A percentile compares a stretch with the other conserved stretches of the same genome.
phyloP scores from a whole-genome alignment of 108 stramenopile species.

The Conticribra weissflogii region DNA sequence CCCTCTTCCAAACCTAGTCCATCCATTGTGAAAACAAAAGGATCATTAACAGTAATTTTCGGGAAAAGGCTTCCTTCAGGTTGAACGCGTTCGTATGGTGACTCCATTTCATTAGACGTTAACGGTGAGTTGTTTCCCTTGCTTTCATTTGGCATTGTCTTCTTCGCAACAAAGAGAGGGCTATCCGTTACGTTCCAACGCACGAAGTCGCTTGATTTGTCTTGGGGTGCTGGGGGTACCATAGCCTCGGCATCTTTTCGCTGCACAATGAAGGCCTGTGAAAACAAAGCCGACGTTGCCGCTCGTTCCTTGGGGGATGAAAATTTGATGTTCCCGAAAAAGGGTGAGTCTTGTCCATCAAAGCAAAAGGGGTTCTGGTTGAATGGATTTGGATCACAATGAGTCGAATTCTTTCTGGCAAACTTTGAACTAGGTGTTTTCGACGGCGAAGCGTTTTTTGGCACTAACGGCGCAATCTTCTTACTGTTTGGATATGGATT shows the following conservation, averaged over 20 bases:
- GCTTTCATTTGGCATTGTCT: constrained; percentile 4
- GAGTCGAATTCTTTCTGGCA: too few species aligned
- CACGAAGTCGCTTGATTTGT: constrained; percentile 9
- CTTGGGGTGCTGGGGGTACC: neutral
- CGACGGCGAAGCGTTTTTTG: too few species aligned
- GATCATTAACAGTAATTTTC: constrained; percentile 1
- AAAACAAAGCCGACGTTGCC: constrained; percentile 38
- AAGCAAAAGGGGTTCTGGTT: constrained; percentile 10
- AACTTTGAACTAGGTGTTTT: too few species aligned
- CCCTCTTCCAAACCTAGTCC: constrained; percentile 18
- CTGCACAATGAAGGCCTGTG: constrained; percentile 45
- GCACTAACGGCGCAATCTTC: neutral
- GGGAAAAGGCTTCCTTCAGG: constrained; percentile 14
- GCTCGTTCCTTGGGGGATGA: constrained; percentile 17
- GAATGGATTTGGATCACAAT: too few species aligned
- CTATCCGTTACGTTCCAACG: constrained; percentile 36
- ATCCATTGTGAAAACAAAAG: constrained; percentile 26
- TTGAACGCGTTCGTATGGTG: constrained; percentile 15
- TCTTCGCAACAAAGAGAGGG: constrained; percentile 40
- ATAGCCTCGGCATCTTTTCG: neutral
- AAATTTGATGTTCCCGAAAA: constrained; percentile 43
- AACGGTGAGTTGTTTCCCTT: neutral
- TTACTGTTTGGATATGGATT: neutral
- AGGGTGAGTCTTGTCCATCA: constrained; percentile 30
- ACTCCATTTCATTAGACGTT: neutral